Percentiles rank a stretch among this genome's conserved stretches.
These are phyloP conservation scores for Neurospora sp. DNA, from an alignment of 495 filamentous ascomycete species.

Conservation along the genomic window DNA sequence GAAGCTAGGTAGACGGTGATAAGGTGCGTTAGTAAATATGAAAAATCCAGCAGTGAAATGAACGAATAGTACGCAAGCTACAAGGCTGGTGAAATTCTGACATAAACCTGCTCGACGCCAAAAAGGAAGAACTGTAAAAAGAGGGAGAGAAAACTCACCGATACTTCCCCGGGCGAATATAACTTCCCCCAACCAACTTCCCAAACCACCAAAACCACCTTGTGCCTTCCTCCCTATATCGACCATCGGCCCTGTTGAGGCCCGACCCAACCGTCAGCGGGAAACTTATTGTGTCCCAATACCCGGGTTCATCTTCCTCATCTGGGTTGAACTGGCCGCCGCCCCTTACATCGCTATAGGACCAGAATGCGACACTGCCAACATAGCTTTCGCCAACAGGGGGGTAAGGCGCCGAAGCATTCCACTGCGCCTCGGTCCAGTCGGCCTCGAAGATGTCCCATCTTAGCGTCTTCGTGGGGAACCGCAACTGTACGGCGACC, in stretches of 20 bases:
- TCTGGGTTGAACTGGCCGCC: slow-evolving; percentile 7
- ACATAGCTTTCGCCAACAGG: slow-evolving; percentile 19
- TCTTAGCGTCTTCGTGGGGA: slow-evolving; percentile 18
- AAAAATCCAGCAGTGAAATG: neutral
- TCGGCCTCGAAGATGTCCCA: slow-evolving; percentile 20
- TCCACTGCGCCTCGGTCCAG: slow-evolving; percentile 22
- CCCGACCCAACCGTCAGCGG: slow-evolving; percentile 15
- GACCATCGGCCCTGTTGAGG: neutral
- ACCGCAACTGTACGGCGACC: slow-evolving; percentile 17
- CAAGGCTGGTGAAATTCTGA: neutral
- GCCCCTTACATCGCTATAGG: neutral
- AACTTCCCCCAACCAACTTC: slow-evolving; percentile 21
- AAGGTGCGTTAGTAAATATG: neutral
- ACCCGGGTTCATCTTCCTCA: slow-evolving; percentile 4
- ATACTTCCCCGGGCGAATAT: slow-evolving; percentile 27
- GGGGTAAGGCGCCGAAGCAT: slow-evolving; percentile 11
- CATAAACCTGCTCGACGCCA: neutral
- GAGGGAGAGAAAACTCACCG: slow-evolving; percentile 9
- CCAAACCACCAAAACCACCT: slow-evolving; percentile 25
- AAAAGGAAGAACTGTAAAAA: neutral
- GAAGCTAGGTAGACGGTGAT: neutral
- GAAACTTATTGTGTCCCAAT: slow-evolving; percentile 14
- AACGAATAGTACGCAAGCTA: neutral
- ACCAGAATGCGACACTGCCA: slow-evolving; percentile 21
- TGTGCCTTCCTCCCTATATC: slow-evolving; percentile 3